Evolutionary conservation across 169 alveolate genomes (phyloP).

Genomic region (Plasmodium chabaudi): DNA sequence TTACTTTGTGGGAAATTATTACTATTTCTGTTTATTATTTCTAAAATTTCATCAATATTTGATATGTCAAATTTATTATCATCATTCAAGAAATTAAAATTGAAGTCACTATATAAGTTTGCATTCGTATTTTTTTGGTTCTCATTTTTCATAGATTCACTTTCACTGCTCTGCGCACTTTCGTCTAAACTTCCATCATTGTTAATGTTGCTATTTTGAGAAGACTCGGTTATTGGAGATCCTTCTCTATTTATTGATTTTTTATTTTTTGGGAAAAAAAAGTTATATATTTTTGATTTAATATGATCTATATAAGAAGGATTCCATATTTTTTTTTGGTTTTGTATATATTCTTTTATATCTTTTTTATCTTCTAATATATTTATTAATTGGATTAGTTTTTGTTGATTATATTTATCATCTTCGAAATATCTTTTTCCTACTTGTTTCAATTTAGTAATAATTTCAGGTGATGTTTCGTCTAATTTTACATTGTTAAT

Average conservation of each 20-base stretch:
- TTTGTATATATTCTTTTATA: conserved; percentile 70
- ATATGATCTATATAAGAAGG: conserved; percentile 9
- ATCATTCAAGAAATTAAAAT: conserved; percentile 44
- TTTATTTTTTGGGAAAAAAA: conserved; percentile 16
- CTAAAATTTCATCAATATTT: conserved; percentile 75
- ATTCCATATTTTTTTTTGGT: conserved; percentile 61
- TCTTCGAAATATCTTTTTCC: conserved; percentile 80
- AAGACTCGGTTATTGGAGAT: background rate
- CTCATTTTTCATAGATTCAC: background rate
- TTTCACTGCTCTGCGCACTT: background rate
- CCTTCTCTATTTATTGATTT: background rate
- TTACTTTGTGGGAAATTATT: conserved; percentile 8
- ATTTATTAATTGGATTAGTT: conserved; percentile 64
- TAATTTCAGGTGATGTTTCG: conserved; percentile 79
- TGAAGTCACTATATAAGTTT: conserved; percentile 21
- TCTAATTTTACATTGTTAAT: conserved; percentile 77
- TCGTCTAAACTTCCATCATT: background rate
- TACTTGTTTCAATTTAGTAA: conserved; percentile 69
- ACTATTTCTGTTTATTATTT: conserved; percentile 54
- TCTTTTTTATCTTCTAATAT: conserved; percentile 76
- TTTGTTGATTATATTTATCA: conserved; percentile 52
- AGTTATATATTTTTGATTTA: conserved; percentile 27
- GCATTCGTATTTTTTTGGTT: background rate
- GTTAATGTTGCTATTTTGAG: background rate
- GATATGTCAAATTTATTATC: conserved; percentile 43